Percentiles rank a stretch among this genome's conserved stretches.
phyloP scores from a whole-genome alignment of 2,329 filamentous ascomycete genomes.

The Penicillium thymicola region DNA sequence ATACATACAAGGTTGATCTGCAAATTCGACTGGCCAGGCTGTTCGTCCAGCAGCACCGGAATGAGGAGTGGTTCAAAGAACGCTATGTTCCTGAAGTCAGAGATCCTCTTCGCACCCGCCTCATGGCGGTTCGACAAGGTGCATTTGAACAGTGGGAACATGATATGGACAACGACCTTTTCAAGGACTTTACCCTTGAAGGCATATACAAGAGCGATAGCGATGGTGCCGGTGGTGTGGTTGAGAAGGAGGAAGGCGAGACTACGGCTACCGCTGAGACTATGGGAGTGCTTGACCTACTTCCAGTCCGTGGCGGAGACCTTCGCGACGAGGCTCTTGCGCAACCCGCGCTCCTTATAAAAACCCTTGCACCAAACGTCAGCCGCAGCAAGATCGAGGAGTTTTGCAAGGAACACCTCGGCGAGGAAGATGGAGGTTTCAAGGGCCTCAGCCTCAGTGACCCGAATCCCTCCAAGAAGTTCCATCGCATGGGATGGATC shows the following conservation, averaged over 20 bases:
- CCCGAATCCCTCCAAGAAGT: constrained; percentile 94
- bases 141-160: constrained; percentile 85
- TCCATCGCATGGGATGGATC: constrained; percentile 97
- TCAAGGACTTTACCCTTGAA: constrained; percentile 92
- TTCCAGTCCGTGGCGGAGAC: constrained; percentile 79
- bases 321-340: constrained; percentile 83
- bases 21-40: constrained; percentile 74
- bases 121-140: constrained; percentile 75
- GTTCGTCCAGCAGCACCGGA: constrained; percentile 89
- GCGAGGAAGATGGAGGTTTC: constrained; percentile 86
- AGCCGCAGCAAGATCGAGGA: constrained; percentile 88
- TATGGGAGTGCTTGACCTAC: constrained; percentile 83
- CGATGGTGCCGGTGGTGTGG: constrained; percentile 76
- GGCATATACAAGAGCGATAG: constrained; percentile 91
- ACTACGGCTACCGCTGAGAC: constrained; percentile 88
- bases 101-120: constrained; percentile 67
- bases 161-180: constrained; percentile 77
- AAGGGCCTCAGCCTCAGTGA: constrained; percentile 96
- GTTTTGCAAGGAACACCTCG: constrained; percentile 91
- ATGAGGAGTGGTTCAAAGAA: constrained; percentile 97
- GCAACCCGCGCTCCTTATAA: constrained; percentile 92
- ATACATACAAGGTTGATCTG: constrained; percentile 63
- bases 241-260: constrained; percentile 95
- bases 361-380: constrained; percentile 95
- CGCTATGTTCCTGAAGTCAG: constrained; percentile 83